These are phyloP conservation scores for barrel medic (Medicago truncatula) DNA, from an alignment of 306 rosid genomes.

Conservation along the genomic window DNA sequence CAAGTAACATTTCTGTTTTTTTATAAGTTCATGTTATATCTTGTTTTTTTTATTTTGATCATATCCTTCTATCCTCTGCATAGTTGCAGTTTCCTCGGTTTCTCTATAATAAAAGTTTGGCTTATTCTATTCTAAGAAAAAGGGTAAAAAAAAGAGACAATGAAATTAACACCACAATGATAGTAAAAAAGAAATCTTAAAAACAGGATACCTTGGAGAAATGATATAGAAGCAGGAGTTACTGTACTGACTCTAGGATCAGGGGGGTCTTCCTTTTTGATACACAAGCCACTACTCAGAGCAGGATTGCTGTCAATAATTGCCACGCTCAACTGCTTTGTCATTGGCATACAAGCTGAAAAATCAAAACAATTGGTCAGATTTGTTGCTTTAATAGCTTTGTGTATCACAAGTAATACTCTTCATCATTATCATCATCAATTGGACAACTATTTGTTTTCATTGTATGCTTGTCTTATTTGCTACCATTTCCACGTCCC, in stretches of 20 bases:
- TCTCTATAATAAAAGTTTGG: conserved; percentile 9
- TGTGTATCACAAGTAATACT: conserved; percentile 18
- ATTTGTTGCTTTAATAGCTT: conserved; percentile 14
- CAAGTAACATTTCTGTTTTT: background rate
- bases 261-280: conserved; percentile 80
- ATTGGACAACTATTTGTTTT: conserved; percentile 23
- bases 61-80: conserved; percentile 11
- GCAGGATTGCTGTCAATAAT: conserved; percentile 96
- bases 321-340: conserved; percentile 88
- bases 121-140: background rate
- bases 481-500: background rate
- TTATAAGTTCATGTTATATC: background rate
- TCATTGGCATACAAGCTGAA: conserved; percentile 88
- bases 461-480: background rate
- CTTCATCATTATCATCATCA: conserved; percentile 14
- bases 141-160: background rate
- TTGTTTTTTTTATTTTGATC: conserved; percentile 4
- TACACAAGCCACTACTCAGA: conserved; percentile 50
- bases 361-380: conserved; percentile 34
- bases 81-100: conserved; percentile 10
- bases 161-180: conserved; percentile 17
- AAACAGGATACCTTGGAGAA: conserved; percentile 72
- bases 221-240: conserved; percentile 85
- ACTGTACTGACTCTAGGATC: conserved; percentile 97
- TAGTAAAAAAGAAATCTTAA: conserved; percentile 23